Conservation (phyloP, 495 filamentous ascomycete genomes). For the Terfezia boudieri region DNA sequence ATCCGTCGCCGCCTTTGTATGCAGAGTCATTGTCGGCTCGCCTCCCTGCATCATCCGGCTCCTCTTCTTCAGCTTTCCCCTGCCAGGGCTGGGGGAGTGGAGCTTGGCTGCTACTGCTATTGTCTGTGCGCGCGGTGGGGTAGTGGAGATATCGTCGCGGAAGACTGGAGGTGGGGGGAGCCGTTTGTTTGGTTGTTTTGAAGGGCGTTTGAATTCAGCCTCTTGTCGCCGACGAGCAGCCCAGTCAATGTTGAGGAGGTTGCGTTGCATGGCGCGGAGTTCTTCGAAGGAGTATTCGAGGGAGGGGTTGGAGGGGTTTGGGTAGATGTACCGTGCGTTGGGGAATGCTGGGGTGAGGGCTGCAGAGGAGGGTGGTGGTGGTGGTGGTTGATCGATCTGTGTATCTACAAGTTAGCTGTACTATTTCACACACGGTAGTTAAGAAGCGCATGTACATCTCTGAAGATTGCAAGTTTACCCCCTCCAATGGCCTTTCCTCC, state of each 20-base stretch:
- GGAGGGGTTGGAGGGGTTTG: conserved; percentile 31
- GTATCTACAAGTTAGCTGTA: too few relatives aligned
- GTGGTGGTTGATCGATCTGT: too few relatives aligned
- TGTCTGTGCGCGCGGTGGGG: background rate
- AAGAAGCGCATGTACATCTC: conserved; percentile 56
- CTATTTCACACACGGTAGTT: too few relatives aligned
- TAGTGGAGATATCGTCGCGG: background rate
- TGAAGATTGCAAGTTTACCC: conserved; percentile 71
- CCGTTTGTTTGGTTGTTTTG: background rate
- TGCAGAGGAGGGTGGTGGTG: too few relatives aligned
- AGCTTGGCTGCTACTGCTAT: background rate
- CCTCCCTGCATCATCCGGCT: conserved; percentile 4
- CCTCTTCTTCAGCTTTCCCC: conserved; percentile 14
- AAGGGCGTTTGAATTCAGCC: conserved; percentile 1
- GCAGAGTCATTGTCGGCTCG: conserved; percentile 78
- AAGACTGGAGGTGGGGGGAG: conserved; percentile 33
- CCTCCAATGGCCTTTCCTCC: conserved; percentile 27
- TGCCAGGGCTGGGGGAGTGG: conserved; percentile 15
- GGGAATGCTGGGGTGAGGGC: too few relatives aligned
- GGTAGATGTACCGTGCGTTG: conserved; percentile 37
- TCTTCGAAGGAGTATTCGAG: conserved; percentile 50
- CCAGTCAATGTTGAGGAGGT: conserved; percentile 59
- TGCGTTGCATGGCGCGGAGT: conserved; percentile 53
- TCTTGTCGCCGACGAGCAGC: conserved; percentile 23
- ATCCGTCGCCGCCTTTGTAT: conserved; percentile 84